Base-by-base conservation (phyloP, 2,329 filamentous ascomycete species). In the Ceratocystis diversiconidia region DNA sequence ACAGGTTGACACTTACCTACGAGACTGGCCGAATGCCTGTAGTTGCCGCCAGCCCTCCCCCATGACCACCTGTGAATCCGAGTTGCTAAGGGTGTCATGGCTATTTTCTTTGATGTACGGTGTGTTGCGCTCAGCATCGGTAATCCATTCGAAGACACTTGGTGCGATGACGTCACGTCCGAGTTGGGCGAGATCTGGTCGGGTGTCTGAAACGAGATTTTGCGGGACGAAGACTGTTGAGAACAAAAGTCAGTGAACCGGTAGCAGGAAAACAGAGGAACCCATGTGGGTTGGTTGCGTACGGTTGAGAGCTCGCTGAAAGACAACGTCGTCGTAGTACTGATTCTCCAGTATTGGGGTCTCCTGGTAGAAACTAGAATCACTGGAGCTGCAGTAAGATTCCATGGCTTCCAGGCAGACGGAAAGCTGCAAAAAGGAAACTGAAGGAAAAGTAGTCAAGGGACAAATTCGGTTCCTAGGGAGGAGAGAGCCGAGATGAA, bases 21-120 rank as follows among this genome's bases (percentile, higher is more conserved):
- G 80, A 41, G 76, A 72, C 17, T 82, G 79, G 0, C 84, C 84
- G 69, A 85, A 81, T 1, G 79, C 76, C 69, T 86, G 83, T 1
- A 88, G 75, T 50, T 78, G 76, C 48, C 79, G 77, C 87, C 87
- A 90, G 32, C 88, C 87, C 69, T 86, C 80, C 0, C 81, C 79
- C 0, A 85, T 86, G 44, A 87, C 77, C 1, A 90, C 75, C 43
- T 83, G 79, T 60, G 82, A 81, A 5, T 76, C 80, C 62, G 80
- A 80, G 62, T 78, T 77, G 0, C 87, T 85, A 72, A 88, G 88
- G 0, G 81, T 80, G 70, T 85, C 81, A 10, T 83, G 77, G 1
- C 82, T 80, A 52, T 79, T 79, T 2, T 80, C 80, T 60, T 75
- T 76, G 6, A 89, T 73, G 41, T 83, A 82, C 0, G 86, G 85